Percentiles rank a stretch among this genome's conserved stretches.
Evolutionary conservation across 257 asterid species (phyloP).

Genomic region (Verbena officinalis): DNA sequence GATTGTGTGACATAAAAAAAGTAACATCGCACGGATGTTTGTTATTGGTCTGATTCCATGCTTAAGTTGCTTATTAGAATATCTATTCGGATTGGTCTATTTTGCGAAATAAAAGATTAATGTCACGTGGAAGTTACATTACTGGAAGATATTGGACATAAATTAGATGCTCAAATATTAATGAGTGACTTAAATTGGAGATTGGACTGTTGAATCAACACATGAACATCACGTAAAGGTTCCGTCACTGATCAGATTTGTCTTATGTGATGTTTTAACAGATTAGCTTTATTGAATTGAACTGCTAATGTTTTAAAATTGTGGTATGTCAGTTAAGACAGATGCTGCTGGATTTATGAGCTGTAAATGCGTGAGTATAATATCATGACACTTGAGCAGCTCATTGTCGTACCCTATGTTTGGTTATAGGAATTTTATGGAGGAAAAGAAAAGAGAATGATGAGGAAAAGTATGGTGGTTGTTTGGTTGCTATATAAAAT

Average conservation of each 20-base stretch:
- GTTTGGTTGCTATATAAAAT: too few species aligned
- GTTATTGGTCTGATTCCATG: too few species aligned
- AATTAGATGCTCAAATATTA: conserved; percentile 9
- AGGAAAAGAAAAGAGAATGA: too few species aligned
- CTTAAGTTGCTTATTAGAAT: too few species aligned
- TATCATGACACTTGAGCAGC: conserved; percentile 4
- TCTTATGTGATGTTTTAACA: conserved; percentile 1
- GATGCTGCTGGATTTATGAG: not conserved
- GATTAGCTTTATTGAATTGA: not conserved
- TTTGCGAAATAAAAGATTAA: conserved; percentile 10
- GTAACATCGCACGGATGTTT: too few species aligned
- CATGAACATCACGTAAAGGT: not conserved
- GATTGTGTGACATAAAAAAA: too few species aligned
- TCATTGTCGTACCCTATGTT: conserved; percentile 11
- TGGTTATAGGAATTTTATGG: too few species aligned
- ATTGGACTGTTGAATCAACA: not conserved
- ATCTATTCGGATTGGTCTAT: conserved; percentile 3
- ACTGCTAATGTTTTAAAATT: not conserved
- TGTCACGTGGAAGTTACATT: conserved; percentile 12
- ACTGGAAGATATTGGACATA: conserved; percentile 3
- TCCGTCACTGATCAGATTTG: conserved; percentile 3
- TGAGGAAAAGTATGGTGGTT: too few species aligned
- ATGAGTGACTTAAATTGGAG: not conserved
- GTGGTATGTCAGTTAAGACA: not conserved
- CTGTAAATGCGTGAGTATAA: conserved; percentile 4